Base-by-base conservation (phyloP, 352 stramenopile species). In the Phytopythium boreale region DNA sequence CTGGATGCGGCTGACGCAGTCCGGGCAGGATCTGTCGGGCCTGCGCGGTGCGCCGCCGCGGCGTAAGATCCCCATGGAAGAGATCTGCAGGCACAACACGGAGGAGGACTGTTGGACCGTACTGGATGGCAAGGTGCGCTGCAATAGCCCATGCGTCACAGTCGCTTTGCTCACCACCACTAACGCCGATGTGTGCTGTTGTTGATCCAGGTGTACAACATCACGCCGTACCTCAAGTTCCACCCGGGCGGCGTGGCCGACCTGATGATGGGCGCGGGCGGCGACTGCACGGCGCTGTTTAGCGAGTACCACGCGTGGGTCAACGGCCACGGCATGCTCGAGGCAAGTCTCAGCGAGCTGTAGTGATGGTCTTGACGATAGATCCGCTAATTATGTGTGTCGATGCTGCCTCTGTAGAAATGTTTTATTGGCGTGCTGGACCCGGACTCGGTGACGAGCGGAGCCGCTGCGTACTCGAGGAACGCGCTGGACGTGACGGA, bases 281-380 rank as follows among this genome's bases (percentile, higher is more conserved):
- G 82, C 20, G 97, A 99, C 82, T 97, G 84, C 61, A 99, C 96
- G 4, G 81, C 80, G 31, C 73, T 99, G 9, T 99, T 99, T 77
- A 97, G 99, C 64, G 98, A 99, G 71, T 97, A 98, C 71, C 97
- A 99, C 74, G 70, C 77, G 24, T 99, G 96, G 94, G 92, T 98
- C 22, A 99, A 98, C 69, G 84, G 79, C 56, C 86, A 96, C 69
- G 74, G 76, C 57, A 97, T 97, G 87, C 70, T 97, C n/a, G 82
- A 94, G 62, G 80, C 82, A 55, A 14, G 60, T 56, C 4, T 55
- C 4, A 36, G 8, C 8, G 31, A 36, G 31, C 8, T 8, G 31
- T 36, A 36, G 31, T 8, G 31, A 36, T 8, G 3, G 31, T 36
- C 8, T 3, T 36, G n/a, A n/a, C n/a, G 31, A 36, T 36, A 8